Evolutionary conservation across 805 yeast genomes (phyloP).

Genomic region (Candida incommunis): DNA sequence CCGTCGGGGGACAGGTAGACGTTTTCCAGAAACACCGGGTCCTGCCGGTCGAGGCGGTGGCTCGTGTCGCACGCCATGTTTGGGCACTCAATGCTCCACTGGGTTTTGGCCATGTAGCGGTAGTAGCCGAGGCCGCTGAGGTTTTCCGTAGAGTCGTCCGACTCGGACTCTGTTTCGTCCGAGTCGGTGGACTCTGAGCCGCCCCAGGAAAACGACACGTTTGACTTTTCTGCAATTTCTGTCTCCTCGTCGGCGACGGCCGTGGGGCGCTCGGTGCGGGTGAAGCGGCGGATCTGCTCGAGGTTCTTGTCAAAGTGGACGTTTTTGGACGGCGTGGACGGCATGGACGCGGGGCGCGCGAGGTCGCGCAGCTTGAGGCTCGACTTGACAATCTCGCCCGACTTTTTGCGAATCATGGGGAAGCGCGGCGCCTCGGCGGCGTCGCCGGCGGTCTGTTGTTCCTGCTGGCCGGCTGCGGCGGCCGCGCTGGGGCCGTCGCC

Average conservation of each 20-base stretch:
- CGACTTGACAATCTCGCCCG: constrained; percentile 76
- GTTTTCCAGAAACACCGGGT: constrained; percentile 49
- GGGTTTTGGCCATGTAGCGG: constrained; percentile 11
- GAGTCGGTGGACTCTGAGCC: constrained; percentile 16
- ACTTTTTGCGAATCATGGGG: constrained; percentile 69
- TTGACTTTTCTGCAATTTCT: constrained; percentile 11
- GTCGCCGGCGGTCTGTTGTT: no score
- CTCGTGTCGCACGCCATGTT: constrained; percentile 15
- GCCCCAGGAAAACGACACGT: constrained; percentile 16
- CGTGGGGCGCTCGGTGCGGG: constrained; percentile 58
- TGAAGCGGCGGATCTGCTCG: constrained; percentile 53
- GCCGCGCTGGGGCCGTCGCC: neutral
- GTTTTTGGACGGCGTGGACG: constrained; percentile 39
- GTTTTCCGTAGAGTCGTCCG: constrained; percentile 12
- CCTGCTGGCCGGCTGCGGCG: neutral
- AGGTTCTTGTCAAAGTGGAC: constrained; percentile 66
- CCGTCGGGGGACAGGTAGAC: constrained; percentile 45
- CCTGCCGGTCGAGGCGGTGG: constrained; percentile 8
- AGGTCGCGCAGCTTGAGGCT: constrained; percentile 38
- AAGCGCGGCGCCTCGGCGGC: constrained; percentile 19
- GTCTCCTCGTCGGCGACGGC: constrained; percentile 41
- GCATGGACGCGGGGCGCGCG: constrained; percentile 23
- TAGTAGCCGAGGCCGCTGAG: constrained; percentile 5
- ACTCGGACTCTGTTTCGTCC: constrained; percentile 18
- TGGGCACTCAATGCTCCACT: constrained; percentile 20